These are phyloP conservation scores for Fusarium tuaranense DNA, from an alignment of 2,329 filamentous ascomycete genomes.

Conservation along the genomic window DNA sequence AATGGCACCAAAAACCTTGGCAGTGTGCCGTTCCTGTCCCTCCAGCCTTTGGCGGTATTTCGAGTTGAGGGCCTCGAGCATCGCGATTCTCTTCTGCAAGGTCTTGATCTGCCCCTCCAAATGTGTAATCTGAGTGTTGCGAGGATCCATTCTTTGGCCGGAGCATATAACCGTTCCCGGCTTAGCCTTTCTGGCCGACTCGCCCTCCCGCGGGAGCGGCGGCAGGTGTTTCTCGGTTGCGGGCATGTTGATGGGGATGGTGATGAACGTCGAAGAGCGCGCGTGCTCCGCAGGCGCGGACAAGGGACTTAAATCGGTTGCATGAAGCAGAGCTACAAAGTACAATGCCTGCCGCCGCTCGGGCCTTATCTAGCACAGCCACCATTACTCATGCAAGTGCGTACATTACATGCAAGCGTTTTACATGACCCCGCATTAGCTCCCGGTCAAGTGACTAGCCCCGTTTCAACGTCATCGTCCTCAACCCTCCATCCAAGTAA, in stretches of 20 bases:
- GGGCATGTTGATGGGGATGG: background rate
- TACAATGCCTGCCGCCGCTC: background rate
- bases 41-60: background rate
- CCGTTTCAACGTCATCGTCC: slow-evolving; percentile 3
- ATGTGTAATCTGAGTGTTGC: background rate
- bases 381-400: background rate
- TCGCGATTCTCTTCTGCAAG: background rate
- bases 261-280: background rate
- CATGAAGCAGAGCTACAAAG: background rate
- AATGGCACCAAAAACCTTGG: background rate
- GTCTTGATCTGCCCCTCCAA: background rate
- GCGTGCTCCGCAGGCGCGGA: background rate
- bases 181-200: background rate
- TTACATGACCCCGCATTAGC: background rate
- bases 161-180: background rate
- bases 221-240: background rate
- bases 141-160: background rate
- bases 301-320: background rate
- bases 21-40: background rate
- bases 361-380: background rate
- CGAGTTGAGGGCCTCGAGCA: background rate
- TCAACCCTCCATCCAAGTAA: slow-evolving; percentile 8
- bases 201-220: background rate
- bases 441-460: background rate
- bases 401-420: background rate